Evolutionary conservation across 768 basidiomycete genomes (phyloP).

Genomic region (Cystobasidium ongulense): DNA sequence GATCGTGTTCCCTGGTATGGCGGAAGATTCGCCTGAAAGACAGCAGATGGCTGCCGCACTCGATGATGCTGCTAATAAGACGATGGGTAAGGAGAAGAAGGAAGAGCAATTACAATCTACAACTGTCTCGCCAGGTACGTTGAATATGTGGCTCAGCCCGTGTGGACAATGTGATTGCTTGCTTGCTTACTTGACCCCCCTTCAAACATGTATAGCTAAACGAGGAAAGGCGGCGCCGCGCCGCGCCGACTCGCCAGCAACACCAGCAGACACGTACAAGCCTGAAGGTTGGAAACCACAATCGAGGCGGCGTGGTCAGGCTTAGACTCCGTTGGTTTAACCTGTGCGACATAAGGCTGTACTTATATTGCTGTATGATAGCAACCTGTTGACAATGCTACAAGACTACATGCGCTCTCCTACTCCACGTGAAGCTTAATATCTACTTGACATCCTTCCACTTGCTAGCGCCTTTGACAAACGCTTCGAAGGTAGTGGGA

Average conservation of each 20-base stretch:
- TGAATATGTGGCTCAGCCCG: neutral
- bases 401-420: neutral
- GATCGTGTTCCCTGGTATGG: slow-evolving; percentile 18
- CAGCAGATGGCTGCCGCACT: slow-evolving; percentile 19
- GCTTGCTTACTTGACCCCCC: neutral
- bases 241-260: slow-evolving; percentile 10
- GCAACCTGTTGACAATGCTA: neutral
- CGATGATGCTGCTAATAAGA: slow-evolving; percentile 18
- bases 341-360: neutral
- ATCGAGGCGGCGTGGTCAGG: slow-evolving; percentile 4
- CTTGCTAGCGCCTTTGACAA: neutral
- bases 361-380: neutral
- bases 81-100: slow-evolving; percentile 24
- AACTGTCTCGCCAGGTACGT: neutral
- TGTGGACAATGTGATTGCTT: neutral
- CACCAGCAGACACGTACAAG: slow-evolving; percentile 3
- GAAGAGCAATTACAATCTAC: neutral
- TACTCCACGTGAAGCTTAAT: no score
- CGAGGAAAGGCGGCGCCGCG: neutral
- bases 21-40: slow-evolving; percentile 23
- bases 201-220: neutral
- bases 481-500: neutral
- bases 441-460: neutral
- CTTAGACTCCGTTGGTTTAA: neutral
- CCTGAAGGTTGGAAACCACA: slow-evolving; percentile 23